These are phyloP conservation scores for Dillenia suffruticosa DNA, from an alignment of 164 flowering plant genomes.

Conservation along the genomic window DNA sequence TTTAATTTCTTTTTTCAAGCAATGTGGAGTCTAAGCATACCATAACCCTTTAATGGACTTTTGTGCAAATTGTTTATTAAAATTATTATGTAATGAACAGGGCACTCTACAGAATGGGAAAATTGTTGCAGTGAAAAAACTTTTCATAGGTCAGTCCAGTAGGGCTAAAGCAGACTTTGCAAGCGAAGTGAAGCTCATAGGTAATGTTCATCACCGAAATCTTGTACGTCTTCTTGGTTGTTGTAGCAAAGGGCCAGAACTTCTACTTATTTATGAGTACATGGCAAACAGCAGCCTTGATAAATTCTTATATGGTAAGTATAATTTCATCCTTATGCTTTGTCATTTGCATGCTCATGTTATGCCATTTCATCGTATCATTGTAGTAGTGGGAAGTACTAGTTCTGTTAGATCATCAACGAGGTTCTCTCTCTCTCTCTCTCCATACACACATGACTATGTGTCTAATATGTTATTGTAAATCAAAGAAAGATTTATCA, in stretches of 20 bases:
- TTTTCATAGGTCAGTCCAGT: conserved; percentile 21
- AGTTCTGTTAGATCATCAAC: too few species aligned
- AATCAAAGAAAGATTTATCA: too few species aligned
- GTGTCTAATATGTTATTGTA: too few species aligned
- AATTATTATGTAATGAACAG: conserved; percentile 14
- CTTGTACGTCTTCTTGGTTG: conserved; percentile 59
- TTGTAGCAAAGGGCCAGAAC: conserved; percentile 44
- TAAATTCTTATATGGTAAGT: conserved; percentile 47
- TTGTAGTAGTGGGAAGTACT: too few species aligned
- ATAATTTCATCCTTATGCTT: conserved; percentile 17
- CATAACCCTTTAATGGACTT: too few species aligned
- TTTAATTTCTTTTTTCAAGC: background rate
- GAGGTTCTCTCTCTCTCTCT: too few species aligned
- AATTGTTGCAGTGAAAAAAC: conserved; percentile 53
- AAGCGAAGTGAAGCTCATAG: conserved; percentile 48
- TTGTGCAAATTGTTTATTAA: too few species aligned
- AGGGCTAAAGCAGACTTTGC: conserved; percentile 36
- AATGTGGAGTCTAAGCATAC: too few species aligned
- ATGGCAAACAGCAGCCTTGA: conserved; percentile 63
- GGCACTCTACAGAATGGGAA: conserved; percentile 45
- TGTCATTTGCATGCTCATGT: background rate
- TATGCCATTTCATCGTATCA: too few species aligned
- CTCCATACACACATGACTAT: too few species aligned
- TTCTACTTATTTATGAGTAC: conserved; percentile 47
- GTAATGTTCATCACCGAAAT: conserved; percentile 62